Percentiles rank a stretch among this genome's conserved stretches.
These are phyloP conservation scores for Phoma sp. DNA, from an alignment of 2,329 filamentous ascomycete species.

Conservation along the genomic window DNA sequence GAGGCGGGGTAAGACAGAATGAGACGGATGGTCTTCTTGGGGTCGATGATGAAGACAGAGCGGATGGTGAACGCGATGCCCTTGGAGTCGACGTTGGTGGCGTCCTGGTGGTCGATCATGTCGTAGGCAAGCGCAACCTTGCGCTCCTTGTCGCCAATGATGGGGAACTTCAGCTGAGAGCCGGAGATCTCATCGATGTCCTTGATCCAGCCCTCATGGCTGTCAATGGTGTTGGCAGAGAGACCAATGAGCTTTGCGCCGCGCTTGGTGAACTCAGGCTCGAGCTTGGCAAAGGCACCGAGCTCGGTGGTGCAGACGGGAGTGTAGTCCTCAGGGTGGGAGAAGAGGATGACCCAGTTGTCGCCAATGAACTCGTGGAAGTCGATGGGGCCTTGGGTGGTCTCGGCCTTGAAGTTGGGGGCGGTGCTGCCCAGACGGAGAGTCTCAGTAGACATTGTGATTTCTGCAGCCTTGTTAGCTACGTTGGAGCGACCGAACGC, in stretches of 20 bases:
- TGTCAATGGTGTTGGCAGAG: slow-evolving; percentile 58
- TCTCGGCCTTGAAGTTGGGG: slow-evolving; percentile 73
- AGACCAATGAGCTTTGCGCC: slow-evolving; percentile 67
- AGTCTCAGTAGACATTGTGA: slow-evolving; percentile 46
- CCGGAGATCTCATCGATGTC: slow-evolving; percentile 60
- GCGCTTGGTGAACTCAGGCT: slow-evolving; percentile 68
- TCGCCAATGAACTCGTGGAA: slow-evolving; percentile 76
- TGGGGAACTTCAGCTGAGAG: slow-evolving; percentile 57
- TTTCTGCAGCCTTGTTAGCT: slow-evolving; percentile 24
- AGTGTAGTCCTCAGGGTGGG: slow-evolving; percentile 68
- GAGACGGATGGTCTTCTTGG: slow-evolving; percentile 67
- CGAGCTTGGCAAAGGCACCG: slow-evolving; percentile 67
- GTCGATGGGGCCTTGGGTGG: slow-evolving; percentile 69
- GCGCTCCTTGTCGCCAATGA: slow-evolving; percentile 61
- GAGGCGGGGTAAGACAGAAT: slow-evolving; percentile 68
- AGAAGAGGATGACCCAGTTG: slow-evolving; percentile 74
- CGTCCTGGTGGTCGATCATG: slow-evolving; percentile 61
- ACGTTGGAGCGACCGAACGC: slow-evolving; percentile 35
- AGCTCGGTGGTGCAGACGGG: slow-evolving; percentile 69
- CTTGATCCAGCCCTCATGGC: slow-evolving; percentile 59
- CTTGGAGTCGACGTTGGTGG: slow-evolving; percentile 64
- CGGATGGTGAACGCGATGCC: slow-evolving; percentile 68
- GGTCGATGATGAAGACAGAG: slow-evolving; percentile 70
- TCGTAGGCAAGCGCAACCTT: slow-evolving; percentile 59
- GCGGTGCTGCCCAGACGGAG: slow-evolving; percentile 70